Evolutionary conservation across 495 filamentous ascomycete species (phyloP).

Genomic region (Penicillium longicatenatum): DNA sequence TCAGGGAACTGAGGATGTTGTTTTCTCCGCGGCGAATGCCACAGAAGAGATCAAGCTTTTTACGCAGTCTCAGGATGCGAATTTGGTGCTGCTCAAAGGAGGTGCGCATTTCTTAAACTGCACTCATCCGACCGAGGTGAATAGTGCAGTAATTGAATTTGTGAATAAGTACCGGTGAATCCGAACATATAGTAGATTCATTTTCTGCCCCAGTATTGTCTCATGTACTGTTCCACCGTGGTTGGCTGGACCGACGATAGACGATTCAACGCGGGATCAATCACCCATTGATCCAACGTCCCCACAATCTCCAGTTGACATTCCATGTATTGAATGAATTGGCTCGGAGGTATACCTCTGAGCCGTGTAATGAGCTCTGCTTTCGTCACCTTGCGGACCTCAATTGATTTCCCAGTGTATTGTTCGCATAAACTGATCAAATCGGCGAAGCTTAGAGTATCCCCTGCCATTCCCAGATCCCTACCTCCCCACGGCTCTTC

Average conservation of each 20-base stretch:
- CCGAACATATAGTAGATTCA: neutral
- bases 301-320: neutral
- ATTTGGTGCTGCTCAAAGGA: constrained; percentile 49
- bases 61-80: constrained; percentile 49
- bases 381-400: constrained; percentile 19
- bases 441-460: constrained; percentile 27
- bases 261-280: constrained; percentile 12
- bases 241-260: constrained; percentile 40
- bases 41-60: constrained; percentile 62
- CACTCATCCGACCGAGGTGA: constrained; percentile 26
- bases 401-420: constrained; percentile 25
- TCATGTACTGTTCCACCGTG: constrained; percentile 3
- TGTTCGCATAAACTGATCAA: constrained; percentile 20
- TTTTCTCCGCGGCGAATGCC: constrained; percentile 50
- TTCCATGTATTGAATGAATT: neutral
- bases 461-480: constrained; percentile 26
- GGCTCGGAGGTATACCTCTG: neutral
- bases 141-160: constrained; percentile 12
- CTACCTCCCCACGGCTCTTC: neutral
- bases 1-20: constrained; percentile 56
- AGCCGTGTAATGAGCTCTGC: neutral
- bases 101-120: constrained; percentile 61
- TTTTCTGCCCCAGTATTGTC: neutral
- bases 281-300: constrained; percentile 1
- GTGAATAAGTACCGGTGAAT: constrained; percentile 1